Conservation (phyloP, 805 yeast species). For the Ogataea pini region DNA sequence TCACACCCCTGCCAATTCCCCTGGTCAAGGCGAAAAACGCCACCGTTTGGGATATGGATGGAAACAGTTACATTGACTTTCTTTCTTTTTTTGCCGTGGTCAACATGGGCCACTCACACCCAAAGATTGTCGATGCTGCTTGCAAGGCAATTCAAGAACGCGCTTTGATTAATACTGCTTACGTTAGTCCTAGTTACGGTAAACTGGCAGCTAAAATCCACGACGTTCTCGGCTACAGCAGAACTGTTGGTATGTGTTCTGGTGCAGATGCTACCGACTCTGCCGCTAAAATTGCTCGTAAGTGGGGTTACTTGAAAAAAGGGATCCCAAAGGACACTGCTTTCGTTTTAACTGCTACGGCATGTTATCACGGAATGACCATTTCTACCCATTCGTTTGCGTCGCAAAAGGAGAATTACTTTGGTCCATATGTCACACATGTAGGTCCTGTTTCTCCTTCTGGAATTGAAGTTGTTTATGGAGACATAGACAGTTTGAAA, state of each 20-base stretch:
- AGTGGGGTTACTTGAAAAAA: slow-evolving; percentile 30
- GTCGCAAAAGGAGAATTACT: slow-evolving; percentile 11
- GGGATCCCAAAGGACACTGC: slow-evolving; percentile 23
- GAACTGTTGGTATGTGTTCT: slow-evolving; percentile 26
- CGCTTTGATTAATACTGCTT: slow-evolving; percentile 26
- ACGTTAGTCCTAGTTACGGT: slow-evolving; percentile 29
- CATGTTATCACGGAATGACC: slow-evolving; percentile 32
- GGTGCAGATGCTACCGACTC: slow-evolving; percentile 34
- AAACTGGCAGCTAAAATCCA: slow-evolving; percentile 22
- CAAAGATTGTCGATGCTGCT: slow-evolving; percentile 31
- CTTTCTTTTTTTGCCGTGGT: slow-evolving; percentile 32
- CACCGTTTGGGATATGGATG: slow-evolving; percentile 31
- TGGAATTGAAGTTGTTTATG: slow-evolving; percentile 26
- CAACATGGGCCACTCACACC: slow-evolving; percentile 35
- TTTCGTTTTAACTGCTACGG: slow-evolving; percentile 26
- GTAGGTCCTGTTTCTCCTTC: slow-evolving; percentile 31
- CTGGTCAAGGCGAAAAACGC: slow-evolving; percentile 25
- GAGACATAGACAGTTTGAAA: slow-evolving; percentile 23
- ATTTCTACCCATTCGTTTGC: slow-evolving; percentile 31
- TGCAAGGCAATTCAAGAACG: slow-evolving; percentile 24
- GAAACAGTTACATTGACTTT: slow-evolving; percentile 32
- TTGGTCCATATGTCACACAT: slow-evolving; percentile 28
- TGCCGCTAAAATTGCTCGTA: slow-evolving; percentile 32
- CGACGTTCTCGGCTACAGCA: slow-evolving; percentile 26
- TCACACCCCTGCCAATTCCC: slow-evolving; percentile 28